Base-by-base conservation (phyloP, 23 red algal species). In the Gracilaria gracilis region DNA sequence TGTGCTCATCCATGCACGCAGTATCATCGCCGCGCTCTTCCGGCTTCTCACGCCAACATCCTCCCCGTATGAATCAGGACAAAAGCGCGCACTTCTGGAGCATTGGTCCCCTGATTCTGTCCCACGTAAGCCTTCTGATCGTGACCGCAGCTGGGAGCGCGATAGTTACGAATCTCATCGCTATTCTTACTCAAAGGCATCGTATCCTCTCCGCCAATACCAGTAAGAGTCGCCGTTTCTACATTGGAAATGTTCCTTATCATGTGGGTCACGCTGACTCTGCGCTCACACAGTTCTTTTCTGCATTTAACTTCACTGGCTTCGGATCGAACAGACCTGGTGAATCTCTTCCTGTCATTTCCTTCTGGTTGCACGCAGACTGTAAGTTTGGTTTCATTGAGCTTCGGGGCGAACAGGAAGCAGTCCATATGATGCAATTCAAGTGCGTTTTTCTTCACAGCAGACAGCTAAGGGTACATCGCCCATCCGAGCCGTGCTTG, bases 321-420 rank as follows among this genome's bases (percentile, higher is more conserved):
- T n/a, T n/a, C n/a, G n/a, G n/a, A n/a, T n/a, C n/a, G n/a, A n/a
- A n/a, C n/a, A n/a, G n/a, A n/a, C n/a, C n/a, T n/a, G n/a, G n/a
- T n/a, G n/a, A n/a, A n/a, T n/a, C n/a, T n/a, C n/a, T n/a, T n/a
- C n/a, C n/a, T n/a, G n/a, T n/a, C n/a, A n/a, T n/a, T n/a, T n/a
- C n/a, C n/a, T n/a, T n/a, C n/a, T n/a, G n/a, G n/a, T n/a, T n/a
- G n/a, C n/a, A n/a, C n/a, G n/a, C n/a, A n/a, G n/a, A n/a, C n/a
- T n/a, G n/a, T n/a, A n/a, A n/a, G 24, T 93, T 93, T 48, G 80
- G 89, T 79, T 93, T 93, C 55, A 93, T 93, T 59, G 89, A 93
- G 61, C 48, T 93, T 31, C 77, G 89, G 5, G 80, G 79, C 51
- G 89, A 93, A 36, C 76, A 82, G 51, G 89, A 93, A 42, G 80